phyloP scores from a whole-genome alignment of 1,139 yeast species.

The Blastobotrys raffinosifermentans region DNA sequence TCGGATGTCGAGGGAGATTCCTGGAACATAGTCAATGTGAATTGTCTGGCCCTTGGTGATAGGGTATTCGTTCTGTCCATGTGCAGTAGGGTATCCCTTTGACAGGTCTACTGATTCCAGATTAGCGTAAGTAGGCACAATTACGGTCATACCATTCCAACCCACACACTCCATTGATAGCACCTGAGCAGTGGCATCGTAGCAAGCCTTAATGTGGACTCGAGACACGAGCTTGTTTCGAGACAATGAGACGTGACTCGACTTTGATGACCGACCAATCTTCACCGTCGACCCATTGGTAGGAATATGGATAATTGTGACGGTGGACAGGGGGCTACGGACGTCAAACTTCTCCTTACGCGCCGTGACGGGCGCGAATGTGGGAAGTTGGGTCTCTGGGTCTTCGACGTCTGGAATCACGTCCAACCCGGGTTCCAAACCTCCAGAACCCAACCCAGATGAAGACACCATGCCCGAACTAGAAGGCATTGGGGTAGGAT shows the following conservation, averaged over 20 bases:
- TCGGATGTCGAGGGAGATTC: constrained; percentile 56
- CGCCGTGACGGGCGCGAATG: constrained; percentile 17
- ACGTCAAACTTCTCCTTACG: constrained; percentile 18
- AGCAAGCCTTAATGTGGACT: constrained; percentile 47
- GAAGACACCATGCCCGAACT: constrained; percentile 1
- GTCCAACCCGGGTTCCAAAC: constrained; percentile 2
- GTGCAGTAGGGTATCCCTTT: constrained; percentile 27
- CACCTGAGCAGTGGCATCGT: constrained; percentile 25
- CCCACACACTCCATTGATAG: constrained; percentile 54
- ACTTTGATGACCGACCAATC: constrained; percentile 62
- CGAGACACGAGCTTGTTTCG: constrained; percentile 62
- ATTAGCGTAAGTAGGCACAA: constrained; percentile 43
- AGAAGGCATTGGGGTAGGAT: constrained; percentile 29
- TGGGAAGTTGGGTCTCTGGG: constrained; percentile 6
- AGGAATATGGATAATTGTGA: constrained; percentile 30
- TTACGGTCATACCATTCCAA: constrained; percentile 60
- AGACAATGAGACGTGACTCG: constrained; percentile 52
- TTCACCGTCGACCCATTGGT: constrained; percentile 30
- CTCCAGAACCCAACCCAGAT: background rate
- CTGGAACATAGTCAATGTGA: constrained; percentile 49
- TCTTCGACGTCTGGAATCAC: constrained; percentile 5
- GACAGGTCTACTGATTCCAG: constrained; percentile 12
- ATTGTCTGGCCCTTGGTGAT: constrained; percentile 45
- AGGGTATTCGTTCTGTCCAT: constrained; percentile 34
- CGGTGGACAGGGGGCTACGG: constrained; percentile 29